A percentile compares a stretch with the other conserved stretches of the same genome.
phyloP scores from a whole-genome alignment of 805 yeast species.

The Kodamaea hsintzibuensis region DNA sequence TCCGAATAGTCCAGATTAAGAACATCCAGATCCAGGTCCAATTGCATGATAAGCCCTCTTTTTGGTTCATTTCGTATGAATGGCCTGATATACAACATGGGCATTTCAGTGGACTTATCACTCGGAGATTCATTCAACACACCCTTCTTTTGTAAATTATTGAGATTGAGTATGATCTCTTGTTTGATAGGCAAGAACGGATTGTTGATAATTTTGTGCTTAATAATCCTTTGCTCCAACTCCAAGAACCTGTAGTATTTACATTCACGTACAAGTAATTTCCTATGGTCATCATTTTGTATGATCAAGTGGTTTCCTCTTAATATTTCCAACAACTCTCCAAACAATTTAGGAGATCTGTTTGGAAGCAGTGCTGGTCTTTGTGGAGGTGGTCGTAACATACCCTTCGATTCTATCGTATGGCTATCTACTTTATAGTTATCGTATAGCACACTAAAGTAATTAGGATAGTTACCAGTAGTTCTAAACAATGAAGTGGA shows the following conservation, averaged over 20 bases:
- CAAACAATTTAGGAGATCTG: slow-evolving; percentile 56
- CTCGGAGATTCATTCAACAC: slow-evolving; percentile 21
- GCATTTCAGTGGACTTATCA: slow-evolving; percentile 20
- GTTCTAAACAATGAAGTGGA: slow-evolving; percentile 53
- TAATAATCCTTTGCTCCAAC: slow-evolving; percentile 69
- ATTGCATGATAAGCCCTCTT: slow-evolving; percentile 33
- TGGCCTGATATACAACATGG: slow-evolving; percentile 35
- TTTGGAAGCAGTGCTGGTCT: slow-evolving; percentile 54
- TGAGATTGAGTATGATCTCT: slow-evolving; percentile 57
- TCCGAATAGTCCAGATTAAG: slow-evolving; percentile 22
- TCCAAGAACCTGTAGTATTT: slow-evolving; percentile 73
- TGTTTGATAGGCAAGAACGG: slow-evolving; percentile 47
- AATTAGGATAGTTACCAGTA: slow-evolving; percentile 78
- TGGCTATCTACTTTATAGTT: slow-evolving; percentile 47
- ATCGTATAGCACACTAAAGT: slow-evolving; percentile 62
- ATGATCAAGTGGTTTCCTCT: slow-evolving; percentile 55
- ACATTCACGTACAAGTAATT: slow-evolving; percentile 64
- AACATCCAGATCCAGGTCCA: slow-evolving; percentile 20
- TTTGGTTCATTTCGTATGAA: slow-evolving; percentile 31
- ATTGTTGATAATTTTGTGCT: slow-evolving; percentile 49
- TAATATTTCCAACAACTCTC: slow-evolving; percentile 53
- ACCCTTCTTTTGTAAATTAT: slow-evolving; percentile 47
- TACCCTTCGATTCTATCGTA: slow-evolving; percentile 38
- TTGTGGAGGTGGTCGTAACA: slow-evolving; percentile 79
- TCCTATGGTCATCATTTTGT: slow-evolving; percentile 54